These are phyloP conservation scores for Neolentinus lepideus DNA, from an alignment of 1,284 basidiomycete genomes.

Conservation along the genomic window DNA sequence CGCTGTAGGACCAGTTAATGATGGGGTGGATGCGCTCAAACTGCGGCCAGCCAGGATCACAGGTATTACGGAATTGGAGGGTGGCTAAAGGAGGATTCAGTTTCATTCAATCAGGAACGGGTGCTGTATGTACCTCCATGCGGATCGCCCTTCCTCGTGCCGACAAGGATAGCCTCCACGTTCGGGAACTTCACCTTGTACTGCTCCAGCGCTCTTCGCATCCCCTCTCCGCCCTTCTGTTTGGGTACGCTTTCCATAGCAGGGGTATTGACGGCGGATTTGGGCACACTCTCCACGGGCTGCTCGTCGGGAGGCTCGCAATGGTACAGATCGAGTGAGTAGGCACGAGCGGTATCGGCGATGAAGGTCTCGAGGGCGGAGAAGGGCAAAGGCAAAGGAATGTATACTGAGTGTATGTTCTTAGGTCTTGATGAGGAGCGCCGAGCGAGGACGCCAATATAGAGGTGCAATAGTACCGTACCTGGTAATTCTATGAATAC, in stretches of 20 bases:
- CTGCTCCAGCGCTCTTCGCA: slow-evolving; percentile 73
- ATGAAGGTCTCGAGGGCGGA: slow-evolving; percentile 83
- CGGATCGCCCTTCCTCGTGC: slow-evolving; percentile 84
- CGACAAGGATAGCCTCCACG: slow-evolving; percentile 81
- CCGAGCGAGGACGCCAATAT: slow-evolving; percentile 62
- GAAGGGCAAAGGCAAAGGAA: slow-evolving; percentile 88
- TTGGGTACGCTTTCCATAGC: slow-evolving; percentile 26
- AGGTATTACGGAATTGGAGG: slow-evolving; percentile 68
- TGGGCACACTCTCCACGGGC: slow-evolving; percentile 35
- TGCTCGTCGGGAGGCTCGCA: slow-evolving; percentile 34
- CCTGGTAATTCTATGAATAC: slow-evolving; percentile 38
- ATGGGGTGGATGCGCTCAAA: slow-evolving; percentile 94
- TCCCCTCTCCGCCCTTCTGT: slow-evolving; percentile 64
- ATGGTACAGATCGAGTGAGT: slow-evolving; percentile 75
- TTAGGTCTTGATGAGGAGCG: slow-evolving; percentile 28
- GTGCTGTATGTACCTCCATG: slow-evolving; percentile 72
- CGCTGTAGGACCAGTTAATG: slow-evolving; percentile 87
- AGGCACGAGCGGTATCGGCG: slow-evolving; percentile 50
- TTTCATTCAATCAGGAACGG: neutral
- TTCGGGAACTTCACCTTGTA: slow-evolving; percentile 66
- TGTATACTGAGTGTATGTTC: slow-evolving; percentile 80
- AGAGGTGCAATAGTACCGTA: slow-evolving; percentile 90
- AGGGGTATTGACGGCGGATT: slow-evolving; percentile 20
- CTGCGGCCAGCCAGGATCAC: slow-evolving; percentile 83
- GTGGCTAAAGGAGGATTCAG: slow-evolving; percentile 33